phyloP scores from a whole-genome alignment of 768 basidiomycete genomes.

The Boletellus ananiceps region DNA sequence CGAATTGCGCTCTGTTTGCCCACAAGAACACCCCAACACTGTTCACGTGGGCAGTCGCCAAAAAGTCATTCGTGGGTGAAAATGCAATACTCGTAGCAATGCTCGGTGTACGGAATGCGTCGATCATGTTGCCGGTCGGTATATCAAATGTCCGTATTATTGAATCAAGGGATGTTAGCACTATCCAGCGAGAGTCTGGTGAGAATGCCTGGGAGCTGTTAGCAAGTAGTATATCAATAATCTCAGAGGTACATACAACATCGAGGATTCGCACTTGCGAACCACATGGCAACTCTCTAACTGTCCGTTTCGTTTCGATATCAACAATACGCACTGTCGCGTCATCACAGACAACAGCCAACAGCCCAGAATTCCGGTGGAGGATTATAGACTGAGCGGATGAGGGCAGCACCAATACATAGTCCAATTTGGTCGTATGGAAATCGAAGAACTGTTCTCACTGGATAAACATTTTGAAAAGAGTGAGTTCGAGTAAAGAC shows the following conservation, averaged over 20 bases:
- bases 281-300: conserved; percentile 78
- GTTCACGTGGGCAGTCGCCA: conserved; percentile 93
- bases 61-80: conserved; percentile 92
- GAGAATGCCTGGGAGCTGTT: conserved; percentile 71
- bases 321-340: conserved; percentile 81
- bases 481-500: conserved; percentile 24
- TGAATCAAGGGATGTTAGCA: conserved; percentile 84
- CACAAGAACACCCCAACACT: conserved; percentile 95
- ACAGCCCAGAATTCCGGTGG: conserved; percentile 79
- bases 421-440: conserved; percentile 71
- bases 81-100: conserved; percentile 89
- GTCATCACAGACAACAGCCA: conserved; percentile 85
- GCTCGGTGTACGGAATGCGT: conserved; percentile 83
- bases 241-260: conserved; percentile 49
- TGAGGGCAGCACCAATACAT: conserved; percentile 64
- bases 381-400: conserved; percentile 65
- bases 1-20: conserved; percentile 95
- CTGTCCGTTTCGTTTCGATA: conserved; percentile 82
- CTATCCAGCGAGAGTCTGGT: conserved; percentile 90
- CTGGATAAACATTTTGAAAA: not conserved
- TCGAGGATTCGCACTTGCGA: conserved; percentile 86
- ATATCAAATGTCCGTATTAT: conserved; percentile 94
- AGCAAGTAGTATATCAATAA: conserved; percentile 3
- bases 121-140: conserved; percentile 87
- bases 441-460: conserved; percentile 88